Conservation (phyloP, 208 protist species). For the Tritrichomonas musculus region DNA sequence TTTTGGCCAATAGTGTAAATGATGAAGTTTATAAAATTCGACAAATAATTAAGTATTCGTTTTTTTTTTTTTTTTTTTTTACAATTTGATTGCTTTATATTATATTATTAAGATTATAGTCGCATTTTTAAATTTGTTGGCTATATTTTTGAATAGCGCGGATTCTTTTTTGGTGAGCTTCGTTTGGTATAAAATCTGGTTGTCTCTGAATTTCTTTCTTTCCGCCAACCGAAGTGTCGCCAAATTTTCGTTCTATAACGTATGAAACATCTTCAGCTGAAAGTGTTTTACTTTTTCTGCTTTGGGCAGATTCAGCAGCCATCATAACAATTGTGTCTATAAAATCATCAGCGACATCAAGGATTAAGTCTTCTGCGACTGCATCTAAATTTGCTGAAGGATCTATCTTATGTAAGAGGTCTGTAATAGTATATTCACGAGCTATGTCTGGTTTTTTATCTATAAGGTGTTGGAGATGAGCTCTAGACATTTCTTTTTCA, state of each 20-base stretch:
- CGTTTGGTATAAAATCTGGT: background rate
- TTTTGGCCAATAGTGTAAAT: too few relatives aligned
- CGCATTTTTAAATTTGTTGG: too few relatives aligned
- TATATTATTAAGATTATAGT: too few relatives aligned
- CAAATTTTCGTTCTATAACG: background rate
- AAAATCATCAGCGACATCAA: conserved; percentile 7
- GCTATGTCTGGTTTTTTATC: background rate
- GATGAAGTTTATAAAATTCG: too few relatives aligned
- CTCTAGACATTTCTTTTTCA: background rate
- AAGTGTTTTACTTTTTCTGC: background rate
- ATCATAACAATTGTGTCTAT: background rate
- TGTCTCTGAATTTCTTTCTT: background rate
- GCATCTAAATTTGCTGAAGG: background rate
- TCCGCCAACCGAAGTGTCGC: background rate
- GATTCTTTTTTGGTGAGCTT: background rate
- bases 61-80: too few relatives aligned
- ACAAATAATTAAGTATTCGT: too few relatives aligned
- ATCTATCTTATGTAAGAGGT: conserved; percentile 24
- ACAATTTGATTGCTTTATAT: too few relatives aligned
- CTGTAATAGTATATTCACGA: conserved; percentile 11
- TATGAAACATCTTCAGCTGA: background rate
- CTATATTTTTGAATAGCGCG: too few relatives aligned
- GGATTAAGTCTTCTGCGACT: background rate
- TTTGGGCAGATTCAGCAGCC: background rate
- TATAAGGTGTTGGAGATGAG: background rate